Evolutionary conservation across 495 filamentous ascomycete genomes (phyloP).

Genomic region (Hypoxylon subgilvum): DNA sequence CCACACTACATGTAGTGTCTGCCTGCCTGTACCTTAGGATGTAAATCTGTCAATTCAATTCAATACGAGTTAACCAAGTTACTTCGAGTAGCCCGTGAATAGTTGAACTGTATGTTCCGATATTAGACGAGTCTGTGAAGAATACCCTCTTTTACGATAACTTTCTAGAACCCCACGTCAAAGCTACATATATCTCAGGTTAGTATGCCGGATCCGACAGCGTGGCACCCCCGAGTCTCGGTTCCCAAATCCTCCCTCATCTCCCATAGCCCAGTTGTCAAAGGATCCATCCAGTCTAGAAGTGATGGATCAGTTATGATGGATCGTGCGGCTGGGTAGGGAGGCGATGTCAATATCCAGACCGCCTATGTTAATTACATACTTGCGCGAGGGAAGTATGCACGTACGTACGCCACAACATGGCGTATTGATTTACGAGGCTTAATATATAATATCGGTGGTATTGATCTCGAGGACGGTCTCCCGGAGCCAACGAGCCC

Average conservation of each 20-base stretch:
- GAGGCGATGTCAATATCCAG: not conserved
- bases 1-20: no score
- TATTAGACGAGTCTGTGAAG: slow-evolving; percentile 15
- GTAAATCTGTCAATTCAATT: no score
- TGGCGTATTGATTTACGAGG: not conserved
- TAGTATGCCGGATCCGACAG: slow-evolving; percentile 26
- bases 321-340: not conserved
- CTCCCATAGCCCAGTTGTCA: no score
- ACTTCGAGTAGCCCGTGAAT: no score
- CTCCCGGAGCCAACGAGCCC: not conserved
- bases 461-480: slow-evolving; percentile 23
- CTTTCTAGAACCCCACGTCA: slow-evolving; percentile 17
- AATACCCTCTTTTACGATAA: slow-evolving; percentile 18
- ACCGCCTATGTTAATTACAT: not conserved
- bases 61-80: no score
- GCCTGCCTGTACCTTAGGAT: not conserved
- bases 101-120: slow-evolving; percentile 2
- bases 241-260: not conserved
- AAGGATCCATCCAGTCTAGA: no score
- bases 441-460: slow-evolving; percentile 16
- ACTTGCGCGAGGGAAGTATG: not conserved
- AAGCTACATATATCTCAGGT: not conserved
- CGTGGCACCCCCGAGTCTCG: slow-evolving; percentile 21
- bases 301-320: not conserved
- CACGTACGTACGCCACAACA: no score